Evolutionary conservation across 2,329 filamentous ascomycete genomes (phyloP).

Genomic region (Cylindrodendrum hubeiense): DNA sequence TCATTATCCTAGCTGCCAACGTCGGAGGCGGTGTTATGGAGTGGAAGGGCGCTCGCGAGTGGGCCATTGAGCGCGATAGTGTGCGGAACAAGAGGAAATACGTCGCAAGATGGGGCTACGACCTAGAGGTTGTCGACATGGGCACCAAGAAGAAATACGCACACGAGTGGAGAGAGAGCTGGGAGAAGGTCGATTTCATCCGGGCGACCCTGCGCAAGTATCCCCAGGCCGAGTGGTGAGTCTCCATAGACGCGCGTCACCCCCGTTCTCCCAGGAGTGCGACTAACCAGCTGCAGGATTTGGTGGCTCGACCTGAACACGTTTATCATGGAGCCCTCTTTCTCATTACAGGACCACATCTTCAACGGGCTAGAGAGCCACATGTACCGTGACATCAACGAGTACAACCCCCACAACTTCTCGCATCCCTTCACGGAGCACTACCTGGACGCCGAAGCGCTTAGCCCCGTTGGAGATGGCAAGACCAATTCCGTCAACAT

Average conservation of each 20-base stretch:
- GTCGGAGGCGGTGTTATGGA: conserved; percentile 98
- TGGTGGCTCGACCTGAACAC: conserved; percentile 99
- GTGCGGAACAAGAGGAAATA: conserved; percentile 96
- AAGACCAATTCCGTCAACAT: conserved; percentile 85
- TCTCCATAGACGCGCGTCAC: conserved; percentile 23
- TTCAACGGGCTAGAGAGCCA: conserved; percentile 82
- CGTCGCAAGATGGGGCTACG: conserved; percentile 88
- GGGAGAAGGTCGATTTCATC: conserved; percentile 98
- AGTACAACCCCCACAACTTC: conserved; percentile 95
- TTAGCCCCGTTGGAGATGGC: conserved; percentile 82
- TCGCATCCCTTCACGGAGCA: conserved; percentile 80
- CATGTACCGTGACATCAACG: conserved; percentile 95
- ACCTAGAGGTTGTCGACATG: conserved; percentile 97
- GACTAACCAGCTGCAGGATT: conserved; percentile 76
- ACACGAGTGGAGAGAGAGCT: conserved; percentile 98
- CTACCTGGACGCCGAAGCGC: conserved; percentile 82
- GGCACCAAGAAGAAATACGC: conserved; percentile 98
- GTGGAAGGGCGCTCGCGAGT: conserved; percentile 97
- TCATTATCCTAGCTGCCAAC: conserved; percentile 94
- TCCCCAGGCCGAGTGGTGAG: conserved; percentile 94
- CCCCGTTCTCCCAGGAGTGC: neutral
- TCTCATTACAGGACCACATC: conserved; percentile 90
- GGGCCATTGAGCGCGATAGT: conserved; percentile 97
- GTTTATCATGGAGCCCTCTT: conserved; percentile 95
- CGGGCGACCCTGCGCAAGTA: conserved; percentile 92